These are phyloP conservation scores for Fusarium xyrophilum DNA, from an alignment of 2,329 filamentous ascomycete genomes.

Conservation along the genomic window DNA sequence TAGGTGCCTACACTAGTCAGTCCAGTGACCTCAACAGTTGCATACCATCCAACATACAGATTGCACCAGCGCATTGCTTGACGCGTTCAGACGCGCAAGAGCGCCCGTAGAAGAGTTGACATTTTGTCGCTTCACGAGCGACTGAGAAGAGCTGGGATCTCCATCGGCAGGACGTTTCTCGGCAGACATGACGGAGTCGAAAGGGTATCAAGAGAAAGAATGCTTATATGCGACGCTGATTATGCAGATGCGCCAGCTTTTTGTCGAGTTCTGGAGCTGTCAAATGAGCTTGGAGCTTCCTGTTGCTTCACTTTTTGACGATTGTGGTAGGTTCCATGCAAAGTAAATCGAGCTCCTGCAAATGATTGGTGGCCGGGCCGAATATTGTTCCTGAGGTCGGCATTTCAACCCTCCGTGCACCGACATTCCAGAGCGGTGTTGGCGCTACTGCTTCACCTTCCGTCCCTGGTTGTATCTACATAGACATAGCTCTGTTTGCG, in stretches of 20 bases:
- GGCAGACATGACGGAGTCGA: conserved; percentile 71
- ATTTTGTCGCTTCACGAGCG: conserved; percentile 90
- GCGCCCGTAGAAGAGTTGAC: conserved; percentile 57
- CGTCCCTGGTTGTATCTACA: conserved; percentile 7
- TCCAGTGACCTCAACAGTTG: background rate
- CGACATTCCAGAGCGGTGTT: conserved; percentile 36
- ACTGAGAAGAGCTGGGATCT: conserved; percentile 78
- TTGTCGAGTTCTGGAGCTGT: conserved; percentile 8
- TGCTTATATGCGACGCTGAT: conserved; percentile 10
- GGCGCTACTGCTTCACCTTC: conserved; percentile 24
- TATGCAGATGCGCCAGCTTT: conserved; percentile 11
- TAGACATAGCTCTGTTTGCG: conserved; percentile 3
- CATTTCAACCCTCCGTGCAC: conserved; percentile 34
- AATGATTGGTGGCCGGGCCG: conserved; percentile 47
- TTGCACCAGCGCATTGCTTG: conserved; percentile 58
- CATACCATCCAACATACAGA: conserved; percentile 49
- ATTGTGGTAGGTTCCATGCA: conserved; percentile 27
- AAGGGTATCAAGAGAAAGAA: background rate
- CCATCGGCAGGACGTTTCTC: conserved; percentile 92
- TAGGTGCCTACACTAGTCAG: conserved; percentile 64
- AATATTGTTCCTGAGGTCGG: conserved; percentile 45
- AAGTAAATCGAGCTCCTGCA: conserved; percentile 28
- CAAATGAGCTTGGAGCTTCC: conserved; percentile 19
- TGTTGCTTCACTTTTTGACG: conserved; percentile 18
- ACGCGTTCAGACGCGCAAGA: conserved; percentile 59